These are phyloP conservation scores for Penicillium sp. DNA, from an alignment of 2,329 filamentous ascomycete species.

Conservation along the genomic window DNA sequence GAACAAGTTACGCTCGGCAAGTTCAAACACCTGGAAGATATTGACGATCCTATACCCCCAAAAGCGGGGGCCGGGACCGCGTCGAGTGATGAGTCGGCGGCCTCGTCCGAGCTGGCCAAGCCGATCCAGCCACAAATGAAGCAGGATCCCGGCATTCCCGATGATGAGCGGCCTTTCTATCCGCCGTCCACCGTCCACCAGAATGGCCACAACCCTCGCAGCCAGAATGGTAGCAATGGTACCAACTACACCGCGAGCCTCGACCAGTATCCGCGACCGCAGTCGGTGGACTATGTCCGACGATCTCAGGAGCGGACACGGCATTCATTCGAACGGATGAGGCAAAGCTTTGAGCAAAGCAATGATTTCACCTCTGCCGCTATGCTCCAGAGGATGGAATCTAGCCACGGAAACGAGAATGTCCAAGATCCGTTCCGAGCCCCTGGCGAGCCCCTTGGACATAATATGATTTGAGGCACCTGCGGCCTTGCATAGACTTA, in stretches of 20 bases:
- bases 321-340: constrained; percentile 82
- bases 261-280: constrained; percentile 57
- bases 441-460: constrained; percentile 37
- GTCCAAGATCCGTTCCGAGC: constrained; percentile 39
- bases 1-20: constrained; percentile 85
- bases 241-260: constrained; percentile 76
- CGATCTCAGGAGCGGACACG: constrained; percentile 87
- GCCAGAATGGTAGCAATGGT: constrained; percentile 90
- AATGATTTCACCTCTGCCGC: constrained; percentile 91
- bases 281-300: constrained; percentile 62
- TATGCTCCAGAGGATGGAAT: constrained; percentile 82
- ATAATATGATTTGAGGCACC: constrained; percentile 35
- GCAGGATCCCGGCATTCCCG: constrained; percentile 71
- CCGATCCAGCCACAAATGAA: constrained; percentile 61
- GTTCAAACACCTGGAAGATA: constrained; percentile 73
- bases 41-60: constrained; percentile 57
- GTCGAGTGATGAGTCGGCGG: constrained; percentile 47
- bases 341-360: constrained; percentile 83
- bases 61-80: constrained; percentile 44
- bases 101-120: constrained; percentile 46
- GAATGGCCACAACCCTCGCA: constrained; percentile 77
- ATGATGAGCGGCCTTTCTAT: constrained; percentile 91
- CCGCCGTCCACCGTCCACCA: constrained; percentile 84
- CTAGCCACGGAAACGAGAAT: constrained; percentile 51
- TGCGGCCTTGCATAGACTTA: constrained; percentile 31